Base-by-base conservation (phyloP, 2,329 filamentous ascomycete species). In the Penicillium brevicompactum region DNA sequence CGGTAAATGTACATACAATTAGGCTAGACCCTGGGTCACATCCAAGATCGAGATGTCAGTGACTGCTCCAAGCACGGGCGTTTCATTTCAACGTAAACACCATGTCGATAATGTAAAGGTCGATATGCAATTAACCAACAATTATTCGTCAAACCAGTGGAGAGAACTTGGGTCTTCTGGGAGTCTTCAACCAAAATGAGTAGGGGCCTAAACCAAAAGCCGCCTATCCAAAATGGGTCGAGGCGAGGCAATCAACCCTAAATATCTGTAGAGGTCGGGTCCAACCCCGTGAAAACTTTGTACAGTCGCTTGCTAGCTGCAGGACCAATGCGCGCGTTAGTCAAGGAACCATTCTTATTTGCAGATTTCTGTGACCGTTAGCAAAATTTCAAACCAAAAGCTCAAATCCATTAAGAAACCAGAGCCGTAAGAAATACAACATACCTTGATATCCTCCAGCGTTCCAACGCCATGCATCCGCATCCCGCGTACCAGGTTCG, bases 401-500 rank as follows among this genome's bases (percentile, higher is more conserved):
- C n/a, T 4, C 2, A 34, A 41, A 10, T 3, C 0, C 34, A 27
- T 24, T 5, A 5, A 9, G 22, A 3, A 13, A 31, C 6, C 24
- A 42, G 21, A 27, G 8, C 14, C 11, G 16, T 8, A 38, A 44
- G 47, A 43, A 21, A 9, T 13, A 43, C 30, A 38, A 57, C 58
- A 49, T 67, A 77, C 76, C 67, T 74, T 75, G 5, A 90, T 82
- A 49, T 82, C 78, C 65, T 88, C 84, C n/a, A 93, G 71, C 44
- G 82, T 79, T 6, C 79, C 68, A 5, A 85, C 85, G 0, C 90
- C 90, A 6, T 80, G 73, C 1, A 70, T 66, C 63, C 84, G 80
- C 49, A 93, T 78, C 0, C 80, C 87, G 1, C 74, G 72, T 0
- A 90, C 79, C 31, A 94, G 73, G 31, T 81, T 74, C 10, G 78